A percentile compares a stretch with the other conserved stretches of the same genome.
phyloP scores from a whole-genome alignment of 208 protist species.

The Trypanosoma vivax region DNA sequence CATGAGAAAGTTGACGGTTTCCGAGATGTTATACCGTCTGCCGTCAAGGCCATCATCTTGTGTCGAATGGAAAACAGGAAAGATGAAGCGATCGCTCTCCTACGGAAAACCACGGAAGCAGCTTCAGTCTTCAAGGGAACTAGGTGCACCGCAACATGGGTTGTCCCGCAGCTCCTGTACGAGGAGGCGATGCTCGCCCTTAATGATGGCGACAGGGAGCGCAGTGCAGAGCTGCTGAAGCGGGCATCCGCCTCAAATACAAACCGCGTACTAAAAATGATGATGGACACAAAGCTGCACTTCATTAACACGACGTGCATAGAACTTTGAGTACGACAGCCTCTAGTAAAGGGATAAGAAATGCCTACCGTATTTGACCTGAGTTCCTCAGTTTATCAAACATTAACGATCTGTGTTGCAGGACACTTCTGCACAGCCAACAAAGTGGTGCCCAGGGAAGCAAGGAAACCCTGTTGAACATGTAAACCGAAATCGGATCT shows the following conservation, averaged over 20 bases:
- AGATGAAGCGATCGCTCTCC: not conserved
- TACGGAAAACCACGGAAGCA: not conserved
- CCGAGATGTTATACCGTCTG: not conserved
- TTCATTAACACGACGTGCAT: no score
- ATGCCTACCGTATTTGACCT: no score
- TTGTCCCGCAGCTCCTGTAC: constrained; percentile 1
- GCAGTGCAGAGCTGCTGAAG: not conserved
- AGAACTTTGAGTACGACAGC: no score
- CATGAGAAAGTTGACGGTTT: not conserved
- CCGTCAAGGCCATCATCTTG: constrained; percentile 3
- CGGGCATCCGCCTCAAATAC: not conserved
- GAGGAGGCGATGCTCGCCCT: constrained; percentile 2
- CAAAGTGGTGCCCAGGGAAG: no score
- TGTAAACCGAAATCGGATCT: no score
- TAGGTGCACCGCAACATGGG: constrained; percentile 2
- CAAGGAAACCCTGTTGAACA: no score
- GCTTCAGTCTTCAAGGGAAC: not conserved
- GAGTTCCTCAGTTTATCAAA: no score
- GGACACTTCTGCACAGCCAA: no score
- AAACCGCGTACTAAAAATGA: not conserved
- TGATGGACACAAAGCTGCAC: constrained; percentile 10
- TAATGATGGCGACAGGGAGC: constrained; percentile 1
- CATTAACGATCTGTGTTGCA: no score
- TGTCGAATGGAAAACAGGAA: not conserved
- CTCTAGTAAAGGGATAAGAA: no score